A percentile compares a stretch with the other conserved stretches of the same genome.
Evolutionary conservation across 2,329 filamentous ascomycete genomes (phyloP).

Genomic region (Colletotrichum musae): DNA sequence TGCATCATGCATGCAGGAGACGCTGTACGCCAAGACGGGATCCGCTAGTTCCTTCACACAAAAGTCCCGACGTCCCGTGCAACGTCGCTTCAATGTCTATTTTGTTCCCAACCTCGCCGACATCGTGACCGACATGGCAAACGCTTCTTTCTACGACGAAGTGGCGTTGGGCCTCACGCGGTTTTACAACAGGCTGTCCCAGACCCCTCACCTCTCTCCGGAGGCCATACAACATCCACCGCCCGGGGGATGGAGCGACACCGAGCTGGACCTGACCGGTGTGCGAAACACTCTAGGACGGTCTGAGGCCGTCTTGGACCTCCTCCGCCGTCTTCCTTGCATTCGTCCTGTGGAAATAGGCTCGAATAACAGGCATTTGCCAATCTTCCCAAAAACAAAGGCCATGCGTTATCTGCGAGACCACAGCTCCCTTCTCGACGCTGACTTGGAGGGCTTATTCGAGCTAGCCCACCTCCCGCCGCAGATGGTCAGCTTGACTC

Average conservation of each 20-base stretch:
- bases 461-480: slow-evolving; percentile 21
- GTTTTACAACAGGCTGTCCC: not conserved
- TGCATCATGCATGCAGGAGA: not conserved
- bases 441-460: slow-evolving; percentile 1
- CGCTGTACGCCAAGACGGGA: not conserved
- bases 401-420: slow-evolving; percentile 20
- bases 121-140: not conserved
- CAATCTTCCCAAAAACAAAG: slow-evolving; percentile 9
- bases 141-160: not conserved
- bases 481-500: slow-evolving; percentile 15
- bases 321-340: slow-evolving; percentile 4
- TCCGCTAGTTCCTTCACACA: not conserved
- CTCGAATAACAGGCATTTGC: not conserved
- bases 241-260: slow-evolving; percentile 13
- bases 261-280: slow-evolving; percentile 11
- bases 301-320: not conserved
- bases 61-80: slow-evolving; percentile 1
- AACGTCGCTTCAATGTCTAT: not conserved
- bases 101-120: not conserved
- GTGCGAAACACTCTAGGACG: not conserved
- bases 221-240: slow-evolving; percentile 8
- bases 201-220: not conserved
- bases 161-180: slow-evolving; percentile 2
- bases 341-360: not conserved
- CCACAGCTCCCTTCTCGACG: not conserved